Conservation (phyloP, 352 stramenopile genomes). For the Pythium myriotylum region DNA sequence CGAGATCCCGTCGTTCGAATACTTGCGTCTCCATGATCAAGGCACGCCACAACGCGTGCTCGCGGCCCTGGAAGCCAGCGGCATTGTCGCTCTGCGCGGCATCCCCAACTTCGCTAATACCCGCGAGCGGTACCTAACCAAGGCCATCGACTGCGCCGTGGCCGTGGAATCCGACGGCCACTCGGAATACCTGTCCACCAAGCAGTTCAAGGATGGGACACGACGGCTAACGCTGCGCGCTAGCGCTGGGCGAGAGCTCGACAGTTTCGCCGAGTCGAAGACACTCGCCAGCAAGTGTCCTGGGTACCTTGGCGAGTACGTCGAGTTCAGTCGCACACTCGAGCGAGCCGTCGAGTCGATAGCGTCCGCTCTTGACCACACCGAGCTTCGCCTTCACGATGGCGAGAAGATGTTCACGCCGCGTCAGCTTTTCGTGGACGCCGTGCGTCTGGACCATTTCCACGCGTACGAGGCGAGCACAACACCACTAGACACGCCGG, state of each 20-base stretch:
- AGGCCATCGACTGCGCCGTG: constrained; percentile 42
- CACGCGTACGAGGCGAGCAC: constrained; percentile 53
- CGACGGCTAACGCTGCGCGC: constrained; percentile 52
- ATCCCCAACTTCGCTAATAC: constrained; percentile 45
- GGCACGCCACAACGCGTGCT: constrained; percentile 32
- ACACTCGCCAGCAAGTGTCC: constrained; percentile 34
- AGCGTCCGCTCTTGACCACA: constrained; percentile 38
- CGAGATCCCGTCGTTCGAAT: constrained; percentile 42
- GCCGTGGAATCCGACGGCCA: constrained; percentile 15
- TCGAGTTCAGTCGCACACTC: constrained; percentile 46
- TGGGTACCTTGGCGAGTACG: constrained; percentile 39
- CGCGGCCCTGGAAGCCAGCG: constrained; percentile 36
- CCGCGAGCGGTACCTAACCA: constrained; percentile 39
- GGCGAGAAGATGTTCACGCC: constrained; percentile 34
- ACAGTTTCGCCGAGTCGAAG: constrained; percentile 18
- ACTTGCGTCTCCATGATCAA: constrained; percentile 20
- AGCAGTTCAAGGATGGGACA: constrained; percentile 56
- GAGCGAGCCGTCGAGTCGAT: constrained; percentile 47
- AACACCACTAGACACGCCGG: background rate
- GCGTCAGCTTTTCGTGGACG: constrained; percentile 46
- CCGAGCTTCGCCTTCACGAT: constrained; percentile 39
- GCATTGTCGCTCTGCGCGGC: constrained; percentile 55
- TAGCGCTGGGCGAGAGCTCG: constrained; percentile 41
- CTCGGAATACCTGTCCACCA: constrained; percentile 38
- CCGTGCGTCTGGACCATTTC: constrained; percentile 63